These are phyloP conservation scores for Cercospora citrullina DNA, from an alignment of 2,329 filamentous ascomycete genomes.

Conservation along the genomic window DNA sequence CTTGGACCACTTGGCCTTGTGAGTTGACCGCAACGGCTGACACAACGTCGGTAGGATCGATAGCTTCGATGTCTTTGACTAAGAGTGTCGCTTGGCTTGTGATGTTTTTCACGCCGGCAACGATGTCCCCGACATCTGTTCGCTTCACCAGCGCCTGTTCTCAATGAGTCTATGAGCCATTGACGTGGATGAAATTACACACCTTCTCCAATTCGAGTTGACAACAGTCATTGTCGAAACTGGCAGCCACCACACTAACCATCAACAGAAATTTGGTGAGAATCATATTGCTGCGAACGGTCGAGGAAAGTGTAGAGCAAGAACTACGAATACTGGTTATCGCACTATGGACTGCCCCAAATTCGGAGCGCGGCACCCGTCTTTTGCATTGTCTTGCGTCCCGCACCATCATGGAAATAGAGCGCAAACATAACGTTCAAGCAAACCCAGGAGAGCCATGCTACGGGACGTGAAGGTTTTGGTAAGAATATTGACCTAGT, in stretches of 20 bases:
- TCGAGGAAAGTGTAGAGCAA: neutral
- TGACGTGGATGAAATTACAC: neutral
- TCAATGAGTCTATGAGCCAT: neutral
- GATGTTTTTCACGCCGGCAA: constrained; percentile 8
- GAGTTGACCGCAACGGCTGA: constrained; percentile 1
- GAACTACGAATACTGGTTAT: neutral
- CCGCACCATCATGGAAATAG: neutral
- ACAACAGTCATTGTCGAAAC: neutral
- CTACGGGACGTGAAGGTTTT: neutral
- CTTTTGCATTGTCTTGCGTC: neutral
- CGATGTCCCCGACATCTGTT: neutral
- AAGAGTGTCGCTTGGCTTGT: constrained; percentile 4
- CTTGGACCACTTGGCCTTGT: constrained; percentile 9
- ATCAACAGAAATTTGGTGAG: neutral
- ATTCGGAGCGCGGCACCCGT: neutral
- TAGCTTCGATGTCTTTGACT: neutral
- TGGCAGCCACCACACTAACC: neutral
- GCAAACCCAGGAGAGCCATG: neutral
- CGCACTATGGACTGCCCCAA: neutral
- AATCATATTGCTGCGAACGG: neutral
- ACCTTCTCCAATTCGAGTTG: neutral
- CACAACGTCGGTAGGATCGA: constrained; percentile 5
- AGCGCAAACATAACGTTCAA: neutral
- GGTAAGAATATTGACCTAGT: neutral
- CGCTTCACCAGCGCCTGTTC: neutral